phyloP scores from a whole-genome alignment of 2,329 filamentous ascomycete species.

The Venturia effusa region DNA sequence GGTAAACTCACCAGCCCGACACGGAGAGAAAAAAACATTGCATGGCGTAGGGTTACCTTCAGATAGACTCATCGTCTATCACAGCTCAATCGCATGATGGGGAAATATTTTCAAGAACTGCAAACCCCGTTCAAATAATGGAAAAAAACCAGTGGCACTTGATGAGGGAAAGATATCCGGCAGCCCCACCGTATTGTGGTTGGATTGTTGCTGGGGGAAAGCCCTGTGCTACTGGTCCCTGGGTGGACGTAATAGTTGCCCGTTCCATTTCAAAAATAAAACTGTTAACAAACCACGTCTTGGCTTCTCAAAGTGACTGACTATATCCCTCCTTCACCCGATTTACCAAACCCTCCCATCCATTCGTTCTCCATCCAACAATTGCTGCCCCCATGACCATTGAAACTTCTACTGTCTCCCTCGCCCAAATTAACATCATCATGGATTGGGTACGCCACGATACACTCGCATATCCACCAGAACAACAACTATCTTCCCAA shows the following conservation, averaged over 20 bases:
- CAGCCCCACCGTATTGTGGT: conserved; percentile 31
- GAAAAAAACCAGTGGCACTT: conserved; percentile 46
- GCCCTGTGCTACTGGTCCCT: conserved; percentile 78
- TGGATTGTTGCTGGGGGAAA: conserved; percentile 64
- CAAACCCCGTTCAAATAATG: not conserved
- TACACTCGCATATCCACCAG: too few relatives aligned
- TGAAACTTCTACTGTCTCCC: too few relatives aligned
- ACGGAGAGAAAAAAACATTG: conserved; percentile 12
- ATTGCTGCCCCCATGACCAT: too few relatives aligned
- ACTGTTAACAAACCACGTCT: not conserved
- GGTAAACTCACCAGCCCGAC: conserved; percentile 27
- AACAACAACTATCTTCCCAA: too few relatives aligned
- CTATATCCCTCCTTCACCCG: not conserved
- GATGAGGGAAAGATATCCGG: conserved; percentile 98
- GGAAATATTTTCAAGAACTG: not conserved
- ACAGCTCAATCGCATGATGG: not conserved
- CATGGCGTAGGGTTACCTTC: conserved; percentile 8
- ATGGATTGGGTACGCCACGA: too few relatives aligned
- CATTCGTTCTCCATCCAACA: too few relatives aligned
- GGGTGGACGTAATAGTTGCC: conserved; percentile 85
- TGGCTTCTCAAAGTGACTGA: not conserved
- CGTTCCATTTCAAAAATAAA: conserved; percentile 22
- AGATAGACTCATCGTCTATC: conserved; percentile 10
- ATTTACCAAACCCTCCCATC: too few relatives aligned
- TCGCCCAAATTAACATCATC: too few relatives aligned